These are phyloP conservation scores for Secale cereale DNA, from an alignment of 176 grass and related monocot genomes.

Conservation along the genomic window DNA sequence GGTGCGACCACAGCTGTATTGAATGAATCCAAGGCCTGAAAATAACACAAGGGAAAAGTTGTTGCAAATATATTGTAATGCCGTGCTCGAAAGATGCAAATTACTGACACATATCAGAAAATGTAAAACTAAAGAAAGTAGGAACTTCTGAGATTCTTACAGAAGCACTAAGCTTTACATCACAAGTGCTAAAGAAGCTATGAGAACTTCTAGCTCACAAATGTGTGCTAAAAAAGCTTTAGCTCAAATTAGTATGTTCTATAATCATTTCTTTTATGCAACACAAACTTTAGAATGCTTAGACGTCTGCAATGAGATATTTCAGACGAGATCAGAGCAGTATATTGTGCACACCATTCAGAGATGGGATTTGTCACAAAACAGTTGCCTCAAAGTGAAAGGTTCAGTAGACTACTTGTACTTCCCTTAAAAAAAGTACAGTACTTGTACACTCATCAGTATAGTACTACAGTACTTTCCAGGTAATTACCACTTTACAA, in stretches of 20 bases:
- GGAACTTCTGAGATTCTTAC: not conserved
- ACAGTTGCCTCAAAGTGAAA: not conserved
- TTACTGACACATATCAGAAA: not conserved
- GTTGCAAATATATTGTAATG: not conserved
- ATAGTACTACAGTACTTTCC: not conserved
- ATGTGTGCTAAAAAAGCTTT: not conserved
- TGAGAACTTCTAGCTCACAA: not conserved
- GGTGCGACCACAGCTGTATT: conserved; percentile 87
- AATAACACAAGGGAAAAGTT: not conserved
- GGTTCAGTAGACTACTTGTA: not conserved
- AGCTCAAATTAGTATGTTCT: not conserved
- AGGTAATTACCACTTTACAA: not conserved
- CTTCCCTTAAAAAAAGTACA: not conserved
- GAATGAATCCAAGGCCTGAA: conserved; percentile 85
- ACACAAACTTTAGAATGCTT: not conserved
- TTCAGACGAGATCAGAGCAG: not conserved
- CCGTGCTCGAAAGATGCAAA: not conserved
- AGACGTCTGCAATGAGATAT: not conserved
- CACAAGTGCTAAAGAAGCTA: not conserved
- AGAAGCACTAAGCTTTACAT: not conserved
- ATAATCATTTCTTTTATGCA: conserved; percentile 3
- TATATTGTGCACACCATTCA: not conserved
- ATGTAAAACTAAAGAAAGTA: conserved; percentile 3
- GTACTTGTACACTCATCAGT: not conserved
- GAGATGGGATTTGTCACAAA: not conserved